Evolutionary conservation across 352 stramenopile genomes (phyloP), one percentile per base, ranked within the genome.

Genomic region (Globisporangium apiculatum): DNA sequence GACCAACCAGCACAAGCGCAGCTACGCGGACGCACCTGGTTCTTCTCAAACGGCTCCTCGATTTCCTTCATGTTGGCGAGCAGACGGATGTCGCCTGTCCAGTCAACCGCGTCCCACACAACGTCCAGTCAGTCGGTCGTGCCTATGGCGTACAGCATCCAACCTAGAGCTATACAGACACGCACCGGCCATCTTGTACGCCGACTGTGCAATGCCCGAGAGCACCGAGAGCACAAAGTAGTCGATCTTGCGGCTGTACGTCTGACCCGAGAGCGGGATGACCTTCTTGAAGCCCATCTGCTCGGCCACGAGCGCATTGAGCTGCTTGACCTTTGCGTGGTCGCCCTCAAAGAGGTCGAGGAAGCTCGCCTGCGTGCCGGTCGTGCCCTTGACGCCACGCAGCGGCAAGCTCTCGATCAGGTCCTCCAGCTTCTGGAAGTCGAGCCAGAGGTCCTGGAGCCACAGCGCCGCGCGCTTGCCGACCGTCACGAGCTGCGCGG

Each of bases 41-140:
- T 95, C 78, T 95, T 96, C 69, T 93, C 88, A 58, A 97, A 96
- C 43, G 87, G 87, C 67, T 96, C 90, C 58, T 98, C 96, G 31
- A 99, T 97, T 73, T 99, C 97, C 79, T 99, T 99, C 73, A 99
- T 94, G 77, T 99, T 99, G 24, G 97, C 96, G 38, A 99, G 83
- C 14, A 99, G 83, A 67, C 97, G 95, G 59, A 99, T 98, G 77
- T 99, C 97, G 43, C 95, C 80, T 66, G 55, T 17, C n/a, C 15
- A 38, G 18, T 15, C 11, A 36, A 17, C 8, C 31, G 36, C 18
- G 12, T n/a, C n/a, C 11, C 17, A 41, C 35, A 50, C 36, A 2
- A 14, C 6, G 9, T 15, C 11, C 1, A 59, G 14, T 52, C 4
- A 38, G 35, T 3, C 4, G 31, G 12, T 36, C 7, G 24, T n/a